Evolutionary conservation across 1,284 basidiomycete species (phyloP), one percentile per base, ranked within the genome.

Genomic region (Cutaneotrichosporon mucoides): DNA sequence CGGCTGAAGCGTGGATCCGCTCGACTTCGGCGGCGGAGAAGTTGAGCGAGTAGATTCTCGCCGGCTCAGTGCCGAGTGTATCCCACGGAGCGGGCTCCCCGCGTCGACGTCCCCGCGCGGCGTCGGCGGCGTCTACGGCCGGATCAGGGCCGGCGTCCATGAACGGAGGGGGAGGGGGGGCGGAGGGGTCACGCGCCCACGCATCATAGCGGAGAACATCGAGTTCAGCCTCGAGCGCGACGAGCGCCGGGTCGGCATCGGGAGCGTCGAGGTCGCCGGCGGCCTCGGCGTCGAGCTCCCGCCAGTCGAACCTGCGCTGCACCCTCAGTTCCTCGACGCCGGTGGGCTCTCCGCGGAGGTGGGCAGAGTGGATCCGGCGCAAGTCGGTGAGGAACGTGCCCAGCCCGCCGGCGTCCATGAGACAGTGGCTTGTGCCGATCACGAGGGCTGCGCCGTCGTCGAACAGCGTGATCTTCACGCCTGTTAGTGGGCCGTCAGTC

Each of bases 41-140:
- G 62, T 76, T 65, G 10, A 82, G 13, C n/a, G 76, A 59, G 62
- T 68, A 70, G 57, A 79, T 74, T n/a, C 61, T 62, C 41, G 76
- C 70, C 4, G 77, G 75, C 6, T 69, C 68, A 1, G 56, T 56
- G 5, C 71, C 48, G 49, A 80, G 77, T 76, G 78, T 71, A 1
- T 62, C 50, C 80, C 80, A 82, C 1, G 79, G 77, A 37, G 80
- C 66, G 5, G 73, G 66, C 1, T 55, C 65, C 3, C 77, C 78
- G 13, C 73, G 49, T 33, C 53, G 58, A n/a, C 54, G n/a, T 7
- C 56, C 59, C 4, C 36, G 34, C n/a, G 48, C 54, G 4, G 55
- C 64, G 48, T 72, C 66, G 13, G 47, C 64, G 7, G 50, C 54
- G 8, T 45, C 48, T 8, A 59, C 10, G 1, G 40, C 40, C 1